Base-by-base conservation (phyloP, 73 alveolate species). In the Symbiodinium pilosum region DNA sequence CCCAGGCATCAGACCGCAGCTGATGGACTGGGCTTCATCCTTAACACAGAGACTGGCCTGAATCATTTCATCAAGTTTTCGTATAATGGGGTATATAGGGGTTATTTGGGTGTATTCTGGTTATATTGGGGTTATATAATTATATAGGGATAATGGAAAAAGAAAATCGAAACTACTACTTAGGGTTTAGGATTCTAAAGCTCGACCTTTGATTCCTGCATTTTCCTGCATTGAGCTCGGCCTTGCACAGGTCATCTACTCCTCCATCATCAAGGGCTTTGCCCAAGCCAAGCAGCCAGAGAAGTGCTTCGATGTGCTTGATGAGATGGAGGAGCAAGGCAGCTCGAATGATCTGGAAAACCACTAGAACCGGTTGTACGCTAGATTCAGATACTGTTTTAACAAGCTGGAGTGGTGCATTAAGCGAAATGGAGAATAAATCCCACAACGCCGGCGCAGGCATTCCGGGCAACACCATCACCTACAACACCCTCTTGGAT, bases 191-290 rank as follows among this genome's bases (percentile, higher is more conserved):
- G n/a, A n/a, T n/a, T n/a, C n/a, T n/a, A n/a, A n/a, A n/a, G n/a
- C n/a, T n/a, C n/a, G n/a, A n/a, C n/a, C n/a, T n/a, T n/a, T n/a
- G n/a, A n/a, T n/a, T n/a, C n/a, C n/a, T n/a, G n/a, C n/a, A n/a
- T n/a, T n/a, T n/a, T n/a, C n/a, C n/a, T n/a, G n/a, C n/a, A n/a
- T n/a, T n/a, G n/a, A n/a, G n/a, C n/a, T n/a, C n/a, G n/a, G n/a
- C n/a, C n/a, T n/a, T n/a, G n/a, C n/a, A 92, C 99, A 99, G 43
- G 99, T 99, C 84, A 99, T 99, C 75, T 99, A 99, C 98, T 99
- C 99, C 44, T 99, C 99, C 44, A 98, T 99, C 99, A 99, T 99
- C 43, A 99, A 99, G 94, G 99, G 99, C 51, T 99, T 99, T 92
- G 99, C 99, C 36, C 99, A 99, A 59, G 99, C 99, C 83, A 99